Base-by-base conservation (phyloP, 345 rosid genomes). In the Geranium rotundifolium region DNA sequence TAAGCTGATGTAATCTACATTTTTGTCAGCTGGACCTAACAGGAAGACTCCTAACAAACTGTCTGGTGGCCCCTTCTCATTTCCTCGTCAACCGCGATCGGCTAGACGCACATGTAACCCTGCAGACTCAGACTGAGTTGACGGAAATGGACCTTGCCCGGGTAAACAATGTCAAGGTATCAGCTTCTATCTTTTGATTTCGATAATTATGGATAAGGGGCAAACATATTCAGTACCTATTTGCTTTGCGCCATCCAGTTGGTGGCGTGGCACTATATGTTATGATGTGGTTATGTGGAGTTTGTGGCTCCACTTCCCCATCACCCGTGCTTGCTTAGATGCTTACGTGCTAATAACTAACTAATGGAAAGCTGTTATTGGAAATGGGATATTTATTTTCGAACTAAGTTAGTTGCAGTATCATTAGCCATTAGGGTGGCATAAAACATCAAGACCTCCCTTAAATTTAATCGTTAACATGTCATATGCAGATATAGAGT, bases 71-170 rank as follows among this genome's bases (percentile, higher is more conserved):
- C 85, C 89, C 19, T 85, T 86, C 79, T 74, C 82, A 66, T 81
- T 88, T 73, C 96, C 92, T 50, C 90, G 87, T n/a, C 87, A 81
- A 78, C 88, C 86, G 76, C 96, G 99, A 59, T 83, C 97, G 58
- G 95, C 84, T 46, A 83, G 92, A 75, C 83, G 96, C 61, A 58
- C 80, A 67, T 82, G 71, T 76, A 81, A 88, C 66, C 86, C 97
- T 56, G 88, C 86, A 64, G 90, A 83, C 74, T 83, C 87, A 7
- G 93, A 88, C 68, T 74, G 93, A 88, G 61, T 90, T 72, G 78
- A 60, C 68, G 12, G 46, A 37, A 37, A 5, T 37, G 46, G 7
- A 46, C 16, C 52, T 46, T 46, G 16, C 16, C 15, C 52, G 13
- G 52, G 52, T 34, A 46, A 14, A 46, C 52, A 46, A 46, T 46